Evolutionary conservation across 306 rosid species (phyloP).

Genomic region (Abrus precatorius): DNA sequence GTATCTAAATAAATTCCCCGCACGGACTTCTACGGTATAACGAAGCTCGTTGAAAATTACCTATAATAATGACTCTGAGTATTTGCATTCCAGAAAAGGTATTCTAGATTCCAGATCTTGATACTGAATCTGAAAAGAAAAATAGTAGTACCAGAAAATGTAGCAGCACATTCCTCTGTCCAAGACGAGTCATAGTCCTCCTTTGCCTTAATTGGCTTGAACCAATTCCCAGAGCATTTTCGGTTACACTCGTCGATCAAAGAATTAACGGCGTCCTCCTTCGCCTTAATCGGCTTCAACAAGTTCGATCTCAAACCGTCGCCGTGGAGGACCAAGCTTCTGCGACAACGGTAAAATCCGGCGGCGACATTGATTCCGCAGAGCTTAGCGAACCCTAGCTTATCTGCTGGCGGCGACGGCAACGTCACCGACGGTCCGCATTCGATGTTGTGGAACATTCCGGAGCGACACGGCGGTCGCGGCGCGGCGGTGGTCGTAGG

Average conservation of each 20-base stretch:
- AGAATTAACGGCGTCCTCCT: slow-evolving; percentile 33
- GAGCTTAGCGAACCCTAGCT: slow-evolving; percentile 51
- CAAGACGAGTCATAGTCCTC: slow-evolving; percentile 46
- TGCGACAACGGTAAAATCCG: slow-evolving; percentile 46
- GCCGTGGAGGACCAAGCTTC: slow-evolving; percentile 42
- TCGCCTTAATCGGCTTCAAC: slow-evolving; percentile 56
- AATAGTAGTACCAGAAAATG: slow-evolving; percentile 63
- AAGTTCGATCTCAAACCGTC: slow-evolving; percentile 47
- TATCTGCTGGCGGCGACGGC: slow-evolving; percentile 39
- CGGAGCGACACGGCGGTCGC: slow-evolving; percentile 39
- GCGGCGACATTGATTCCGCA: slow-evolving; percentile 55
- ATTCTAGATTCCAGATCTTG: slow-evolving; percentile 46
- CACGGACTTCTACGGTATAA: slow-evolving; percentile 23
- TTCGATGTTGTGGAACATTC: slow-evolving; percentile 46
- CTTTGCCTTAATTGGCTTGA: slow-evolving; percentile 56
- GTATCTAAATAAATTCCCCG: background rate
- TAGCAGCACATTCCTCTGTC: slow-evolving; percentile 29
- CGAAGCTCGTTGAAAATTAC: slow-evolving; percentile 30
- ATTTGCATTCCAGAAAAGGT: slow-evolving; percentile 20
- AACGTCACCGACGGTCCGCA: slow-evolving; percentile 40
- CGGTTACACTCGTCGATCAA: slow-evolving; percentile 15
- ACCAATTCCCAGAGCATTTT: slow-evolving; percentile 40
- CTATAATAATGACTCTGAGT: background rate
- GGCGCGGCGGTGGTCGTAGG: slow-evolving; percentile 50
- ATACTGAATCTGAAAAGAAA: slow-evolving; percentile 14